Evolutionary conservation across 2,329 filamentous ascomycete genomes (phyloP).

Genomic region (Aspergillus sclerotialis): DNA sequence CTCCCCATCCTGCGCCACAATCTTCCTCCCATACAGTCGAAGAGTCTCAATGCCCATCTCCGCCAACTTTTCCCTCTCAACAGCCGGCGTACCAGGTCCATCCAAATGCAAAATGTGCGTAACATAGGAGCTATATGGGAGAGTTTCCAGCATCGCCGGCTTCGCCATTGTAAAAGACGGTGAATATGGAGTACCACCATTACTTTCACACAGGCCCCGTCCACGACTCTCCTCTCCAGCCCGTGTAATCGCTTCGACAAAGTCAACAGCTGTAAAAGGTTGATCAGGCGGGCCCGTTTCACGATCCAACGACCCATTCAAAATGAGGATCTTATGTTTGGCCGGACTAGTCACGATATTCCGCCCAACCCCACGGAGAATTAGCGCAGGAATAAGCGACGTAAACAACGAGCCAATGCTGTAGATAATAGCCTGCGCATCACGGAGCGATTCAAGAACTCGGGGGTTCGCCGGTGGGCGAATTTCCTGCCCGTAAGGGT

Average conservation of each 20-base stretch:
- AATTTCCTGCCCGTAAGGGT: conserved; percentile 96
- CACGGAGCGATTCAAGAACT: conserved; percentile 61
- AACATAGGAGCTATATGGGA: conserved; percentile 62
- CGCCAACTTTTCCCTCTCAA: conserved; percentile 59
- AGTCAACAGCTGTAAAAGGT: conserved; percentile 70
- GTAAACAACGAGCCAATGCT: conserved; percentile 94
- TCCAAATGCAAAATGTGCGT: conserved; percentile 80
- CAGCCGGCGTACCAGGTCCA: conserved; percentile 59
- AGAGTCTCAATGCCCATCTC: conserved; percentile 69
- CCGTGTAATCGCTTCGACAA: conserved; percentile 69
- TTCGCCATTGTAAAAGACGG: neutral
- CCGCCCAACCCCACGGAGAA: conserved; percentile 68
- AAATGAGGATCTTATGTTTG: conserved; percentile 69
- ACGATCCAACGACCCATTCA: conserved; percentile 77
- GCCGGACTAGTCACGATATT: conserved; percentile 48
- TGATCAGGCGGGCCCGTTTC: conserved; percentile 67
- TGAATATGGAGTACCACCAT: neutral
- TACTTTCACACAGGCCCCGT: conserved; percentile 14
- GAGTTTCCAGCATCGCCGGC: conserved; percentile 10
- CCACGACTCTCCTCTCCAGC: conserved; percentile 65
- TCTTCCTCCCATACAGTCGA: conserved; percentile 65
- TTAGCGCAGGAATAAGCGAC: conserved; percentile 73
- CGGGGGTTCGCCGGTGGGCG: conserved; percentile 75
- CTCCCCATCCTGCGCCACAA: conserved; percentile 32
- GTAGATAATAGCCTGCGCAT: conserved; percentile 68